Conservation (phyloP, 2,329 filamentous ascomycete species). For the Xylariomycetidae sp. region DNA sequence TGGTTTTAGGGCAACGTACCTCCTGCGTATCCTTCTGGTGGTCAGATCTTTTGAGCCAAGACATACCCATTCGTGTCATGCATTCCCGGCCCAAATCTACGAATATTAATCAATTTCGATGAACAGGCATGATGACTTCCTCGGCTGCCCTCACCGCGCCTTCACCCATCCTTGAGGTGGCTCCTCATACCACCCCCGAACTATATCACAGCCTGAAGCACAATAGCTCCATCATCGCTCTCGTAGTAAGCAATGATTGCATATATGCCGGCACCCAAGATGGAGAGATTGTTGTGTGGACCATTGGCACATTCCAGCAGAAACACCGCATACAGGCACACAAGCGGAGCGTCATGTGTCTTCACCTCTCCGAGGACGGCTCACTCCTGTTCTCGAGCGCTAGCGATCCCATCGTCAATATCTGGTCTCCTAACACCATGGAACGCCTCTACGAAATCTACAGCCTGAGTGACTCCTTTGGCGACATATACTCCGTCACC, state of each 20-base stretch:
- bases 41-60: too few relatives aligned
- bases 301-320: constrained; percentile 79
- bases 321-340: constrained; percentile 79
- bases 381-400: constrained; percentile 84
- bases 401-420: constrained; percentile 89
- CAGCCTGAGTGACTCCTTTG: constrained; percentile 83
- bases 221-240: constrained; percentile 73
- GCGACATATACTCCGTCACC: constrained; percentile 92
- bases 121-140: constrained; percentile 20
- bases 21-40: too few relatives aligned
- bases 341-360: constrained; percentile 81
- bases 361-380: constrained; percentile 73
- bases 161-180: constrained; percentile 22
- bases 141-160: constrained; percentile 16
- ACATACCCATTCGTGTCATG: too few relatives aligned
- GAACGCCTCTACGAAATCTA: constrained; percentile 82
- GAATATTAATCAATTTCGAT: too few relatives aligned
- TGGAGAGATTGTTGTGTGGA: constrained; percentile 90
- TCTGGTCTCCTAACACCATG: constrained; percentile 79
- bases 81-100: too few relatives aligned
- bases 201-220: constrained; percentile 72
- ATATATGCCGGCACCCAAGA: constrained; percentile 92
- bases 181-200: constrained; percentile 44
- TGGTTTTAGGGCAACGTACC: too few relatives aligned
- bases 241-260: constrained; percentile 73